A percentile compares a stretch with the other conserved stretches of the same genome.
Conservation (phyloP, 2,329 filamentous ascomycete genomes). For the Cladosporium sp. region DNA sequence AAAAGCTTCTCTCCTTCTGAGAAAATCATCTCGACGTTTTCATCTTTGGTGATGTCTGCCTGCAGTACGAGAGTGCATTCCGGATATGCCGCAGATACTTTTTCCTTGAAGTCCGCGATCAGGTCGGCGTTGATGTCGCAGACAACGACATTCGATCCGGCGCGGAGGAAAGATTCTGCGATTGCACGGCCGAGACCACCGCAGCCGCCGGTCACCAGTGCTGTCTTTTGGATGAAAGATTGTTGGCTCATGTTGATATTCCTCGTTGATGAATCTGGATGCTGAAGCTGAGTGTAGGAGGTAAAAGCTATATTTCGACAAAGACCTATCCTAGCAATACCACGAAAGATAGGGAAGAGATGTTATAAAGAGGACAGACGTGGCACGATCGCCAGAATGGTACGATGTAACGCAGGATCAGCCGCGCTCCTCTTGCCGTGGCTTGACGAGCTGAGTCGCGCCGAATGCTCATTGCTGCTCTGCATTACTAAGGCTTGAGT, state of each 20-base stretch:
- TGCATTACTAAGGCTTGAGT: no score
- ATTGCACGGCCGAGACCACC: constrained; percentile 33
- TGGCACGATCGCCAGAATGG: no score
- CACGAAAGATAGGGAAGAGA: no score
- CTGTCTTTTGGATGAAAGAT: constrained; percentile 24
- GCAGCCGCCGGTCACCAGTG: constrained; percentile 31
- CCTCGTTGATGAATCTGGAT: no score
- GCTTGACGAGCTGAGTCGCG: no score
- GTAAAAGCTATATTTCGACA: no score
- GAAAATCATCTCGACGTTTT: constrained; percentile 37
- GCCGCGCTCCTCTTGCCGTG: no score
- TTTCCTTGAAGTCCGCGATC: constrained; percentile 27
- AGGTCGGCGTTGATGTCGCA: constrained; percentile 33
- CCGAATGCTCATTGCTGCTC: no score
- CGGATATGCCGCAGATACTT: constrained; percentile 20
- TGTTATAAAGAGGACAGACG: no score
- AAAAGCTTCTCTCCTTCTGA: constrained; percentile 35
- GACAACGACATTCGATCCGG: constrained; percentile 33
- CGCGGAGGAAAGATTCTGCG: constrained; percentile 28
- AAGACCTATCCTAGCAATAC: no score
- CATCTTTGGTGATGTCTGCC: constrained; percentile 35
- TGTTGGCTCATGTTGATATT: not conserved
- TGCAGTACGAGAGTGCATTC: constrained; percentile 31
- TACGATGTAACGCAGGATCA: no score
- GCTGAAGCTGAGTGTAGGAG: no score